phyloP scores from a whole-genome alignment of 176 grass and related monocot species.

The Stipa capillata region DNA sequence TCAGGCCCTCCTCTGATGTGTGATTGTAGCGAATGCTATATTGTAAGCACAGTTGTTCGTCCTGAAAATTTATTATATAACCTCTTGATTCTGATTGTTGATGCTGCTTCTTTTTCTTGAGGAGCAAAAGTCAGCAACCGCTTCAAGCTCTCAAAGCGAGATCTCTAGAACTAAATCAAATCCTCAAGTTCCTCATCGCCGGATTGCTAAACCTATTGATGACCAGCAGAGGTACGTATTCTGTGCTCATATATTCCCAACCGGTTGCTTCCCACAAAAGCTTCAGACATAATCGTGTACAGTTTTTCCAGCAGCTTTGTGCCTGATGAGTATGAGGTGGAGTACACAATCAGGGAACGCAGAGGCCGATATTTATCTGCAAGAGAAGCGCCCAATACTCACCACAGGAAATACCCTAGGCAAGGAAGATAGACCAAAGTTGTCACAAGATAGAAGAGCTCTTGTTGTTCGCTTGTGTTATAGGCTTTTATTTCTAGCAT shows the following conservation, averaged over 20 bases:
- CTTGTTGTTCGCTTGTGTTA: background rate
- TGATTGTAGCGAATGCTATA: slow-evolving; percentile 23
- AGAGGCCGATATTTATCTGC: slow-evolving; percentile 8
- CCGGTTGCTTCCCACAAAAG: background rate
- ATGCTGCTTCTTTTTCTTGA: slow-evolving; percentile 11
- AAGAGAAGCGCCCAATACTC: background rate
- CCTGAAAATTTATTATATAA: background rate
- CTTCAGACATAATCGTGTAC: background rate
- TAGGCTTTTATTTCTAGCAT: background rate
- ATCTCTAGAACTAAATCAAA: slow-evolving; percentile 5
- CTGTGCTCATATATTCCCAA: background rate
- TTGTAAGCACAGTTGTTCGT: slow-evolving; percentile 19
- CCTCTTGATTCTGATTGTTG: background rate
- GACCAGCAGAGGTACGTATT: slow-evolving; percentile 18
- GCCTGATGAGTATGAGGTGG: slow-evolving; percentile 19
- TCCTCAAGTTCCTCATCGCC: background rate
- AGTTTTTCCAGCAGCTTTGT: background rate
- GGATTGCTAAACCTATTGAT: slow-evolving; percentile 14
- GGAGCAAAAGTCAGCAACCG: slow-evolving; percentile 17
- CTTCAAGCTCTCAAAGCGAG: slow-evolving; percentile 11
- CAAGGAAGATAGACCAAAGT: slow-evolving; percentile 12
- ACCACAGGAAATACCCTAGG: slow-evolving; percentile 22
- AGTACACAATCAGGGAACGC: slow-evolving; percentile 10
- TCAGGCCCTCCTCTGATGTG: slow-evolving; percentile 16
- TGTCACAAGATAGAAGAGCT: background rate